phyloP scores from a whole-genome alignment of 1,284 basidiomycete genomes.

The Fomitopsis palustris region DNA sequence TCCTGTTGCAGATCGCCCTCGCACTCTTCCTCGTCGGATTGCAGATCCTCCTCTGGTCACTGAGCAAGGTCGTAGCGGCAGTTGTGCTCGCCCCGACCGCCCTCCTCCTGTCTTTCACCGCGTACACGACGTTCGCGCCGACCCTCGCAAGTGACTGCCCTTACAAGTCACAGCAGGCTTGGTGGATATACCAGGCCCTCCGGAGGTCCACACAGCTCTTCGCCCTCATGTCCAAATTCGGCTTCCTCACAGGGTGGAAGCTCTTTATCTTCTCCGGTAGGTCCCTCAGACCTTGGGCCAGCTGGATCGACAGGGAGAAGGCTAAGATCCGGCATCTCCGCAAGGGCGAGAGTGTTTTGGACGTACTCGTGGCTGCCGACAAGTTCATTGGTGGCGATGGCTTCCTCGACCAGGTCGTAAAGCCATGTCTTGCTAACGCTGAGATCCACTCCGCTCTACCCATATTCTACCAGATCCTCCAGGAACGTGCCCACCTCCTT shows the following conservation, averaged over 20 bases:
- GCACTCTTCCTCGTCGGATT: not conserved
- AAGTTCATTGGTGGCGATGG: not conserved
- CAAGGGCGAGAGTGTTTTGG: not conserved
- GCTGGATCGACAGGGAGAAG: not conserved
- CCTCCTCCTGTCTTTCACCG: not conserved
- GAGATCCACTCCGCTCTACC: not conserved
- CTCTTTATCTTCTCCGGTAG: not conserved
- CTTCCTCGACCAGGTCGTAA: slow-evolving; percentile 1
- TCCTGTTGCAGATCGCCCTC: slow-evolving; percentile 1
- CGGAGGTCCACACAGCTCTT: not conserved
- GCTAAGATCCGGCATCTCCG: not conserved
- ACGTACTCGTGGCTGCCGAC: not conserved
- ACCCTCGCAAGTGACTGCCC: not conserved
- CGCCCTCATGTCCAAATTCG: not conserved
- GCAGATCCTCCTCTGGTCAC: not conserved
- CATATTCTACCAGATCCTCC: not conserved
- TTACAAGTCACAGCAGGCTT: not conserved
- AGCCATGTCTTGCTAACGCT: not conserved
- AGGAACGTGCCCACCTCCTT: not conserved
- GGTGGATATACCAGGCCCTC: not conserved
- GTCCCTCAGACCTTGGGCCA: not conserved
- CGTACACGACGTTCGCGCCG: not conserved
- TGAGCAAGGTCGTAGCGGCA: slow-evolving; percentile 3
- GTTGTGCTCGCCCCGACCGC: not conserved
- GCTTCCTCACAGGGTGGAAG: not conserved